Conservation (phyloP, 2,329 filamentous ascomycete genomes). For the Aspergillus bombycis region DNA sequence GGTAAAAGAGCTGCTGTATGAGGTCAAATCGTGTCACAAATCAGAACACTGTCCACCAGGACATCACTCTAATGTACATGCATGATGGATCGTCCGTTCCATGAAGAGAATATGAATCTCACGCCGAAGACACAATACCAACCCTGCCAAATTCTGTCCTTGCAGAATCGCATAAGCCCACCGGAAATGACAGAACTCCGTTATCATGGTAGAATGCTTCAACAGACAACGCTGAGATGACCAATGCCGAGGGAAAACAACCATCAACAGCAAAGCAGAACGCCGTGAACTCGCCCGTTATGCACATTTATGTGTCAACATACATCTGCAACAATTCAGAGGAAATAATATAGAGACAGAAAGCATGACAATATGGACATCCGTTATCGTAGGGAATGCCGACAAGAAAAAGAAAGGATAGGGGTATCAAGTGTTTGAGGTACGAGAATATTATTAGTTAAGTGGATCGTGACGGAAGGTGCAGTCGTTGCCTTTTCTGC, state of each 20-base stretch:
- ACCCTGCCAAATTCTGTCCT: not conserved
- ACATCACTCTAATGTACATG: slow-evolving; percentile 4
- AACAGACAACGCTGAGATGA: slow-evolving; percentile 12
- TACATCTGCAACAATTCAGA: slow-evolving; percentile 8
- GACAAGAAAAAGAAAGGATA: slow-evolving; percentile 9
- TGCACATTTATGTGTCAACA: slow-evolving; percentile 8
- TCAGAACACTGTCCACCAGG: not conserved
- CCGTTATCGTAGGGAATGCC: slow-evolving; percentile 10
- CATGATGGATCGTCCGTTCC: not conserved
- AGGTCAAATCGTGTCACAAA: not conserved
- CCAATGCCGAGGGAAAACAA: slow-evolving; percentile 11
- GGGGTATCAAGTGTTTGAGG: slow-evolving; percentile 22
- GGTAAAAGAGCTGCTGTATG: not conserved
- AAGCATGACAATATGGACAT: slow-evolving; percentile 7
- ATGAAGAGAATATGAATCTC: not conserved
- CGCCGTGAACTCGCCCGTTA: slow-evolving; percentile 11
- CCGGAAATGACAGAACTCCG: slow-evolving; percentile 15
- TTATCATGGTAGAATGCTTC: slow-evolving; percentile 8
- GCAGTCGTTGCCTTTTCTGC: slow-evolving; percentile 56
- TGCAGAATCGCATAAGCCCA: not conserved
- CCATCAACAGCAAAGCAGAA: slow-evolving; percentile 8
- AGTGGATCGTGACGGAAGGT: slow-evolving; percentile 52
- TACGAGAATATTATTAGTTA: slow-evolving; percentile 8
- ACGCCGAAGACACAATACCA: not conserved
- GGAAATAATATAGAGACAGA: slow-evolving; percentile 7